Percentiles rank a stretch among this genome's conserved stretches.
phyloP scores from a whole-genome alignment of 2,329 filamentous ascomycete genomes.

The Alternaria sp. region DNA sequence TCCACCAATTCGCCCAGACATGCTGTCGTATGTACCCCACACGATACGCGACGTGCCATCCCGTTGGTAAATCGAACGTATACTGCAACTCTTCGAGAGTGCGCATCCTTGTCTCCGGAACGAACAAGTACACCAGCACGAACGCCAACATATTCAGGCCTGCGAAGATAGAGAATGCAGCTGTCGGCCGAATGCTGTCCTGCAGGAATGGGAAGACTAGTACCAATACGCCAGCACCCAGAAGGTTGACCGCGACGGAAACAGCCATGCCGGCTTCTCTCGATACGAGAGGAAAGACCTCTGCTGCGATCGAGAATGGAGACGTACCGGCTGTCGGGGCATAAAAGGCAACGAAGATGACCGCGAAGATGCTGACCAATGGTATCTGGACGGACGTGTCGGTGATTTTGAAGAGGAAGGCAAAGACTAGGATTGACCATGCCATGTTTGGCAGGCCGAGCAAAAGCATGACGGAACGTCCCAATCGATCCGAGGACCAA shows the following conservation, averaged over 20 bases:
- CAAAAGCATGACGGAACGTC: conserved; percentile 27
- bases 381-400: conserved; percentile 12
- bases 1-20: conserved; percentile 25
- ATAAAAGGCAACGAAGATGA: conserved; percentile 28
- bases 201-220: conserved; percentile 48
- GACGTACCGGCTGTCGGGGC: conserved; percentile 29
- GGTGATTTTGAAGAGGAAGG: conserved; percentile 24
- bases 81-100: conserved; percentile 34
- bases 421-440: conserved; percentile 31
- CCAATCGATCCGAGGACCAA: conserved; percentile 26
- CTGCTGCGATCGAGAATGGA: conserved; percentile 30
- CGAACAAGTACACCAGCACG: conserved; percentile 34
- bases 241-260: conserved; percentile 48
- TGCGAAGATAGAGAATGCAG: conserved; percentile 48
- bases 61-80: conserved; percentile 30
- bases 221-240: conserved; percentile 47
- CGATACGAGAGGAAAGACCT: conserved; percentile 31
- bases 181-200: conserved; percentile 35
- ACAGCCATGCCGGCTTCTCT: conserved; percentile 38
- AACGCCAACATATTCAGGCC: conserved; percentile 36
- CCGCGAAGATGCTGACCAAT: conserved; percentile 22
- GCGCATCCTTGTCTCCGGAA: conserved; percentile 34
- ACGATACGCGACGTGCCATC: conserved; percentile 27
- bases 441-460: conserved; percentile 32
- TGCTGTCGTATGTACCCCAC: conserved; percentile 18